A percentile compares a stretch with the other conserved stretches of the same genome.
Evolutionary conservation across 2,329 filamentous ascomycete genomes (phyloP).

Genomic region (Immersiporthe knoxdaviesiana): DNA sequence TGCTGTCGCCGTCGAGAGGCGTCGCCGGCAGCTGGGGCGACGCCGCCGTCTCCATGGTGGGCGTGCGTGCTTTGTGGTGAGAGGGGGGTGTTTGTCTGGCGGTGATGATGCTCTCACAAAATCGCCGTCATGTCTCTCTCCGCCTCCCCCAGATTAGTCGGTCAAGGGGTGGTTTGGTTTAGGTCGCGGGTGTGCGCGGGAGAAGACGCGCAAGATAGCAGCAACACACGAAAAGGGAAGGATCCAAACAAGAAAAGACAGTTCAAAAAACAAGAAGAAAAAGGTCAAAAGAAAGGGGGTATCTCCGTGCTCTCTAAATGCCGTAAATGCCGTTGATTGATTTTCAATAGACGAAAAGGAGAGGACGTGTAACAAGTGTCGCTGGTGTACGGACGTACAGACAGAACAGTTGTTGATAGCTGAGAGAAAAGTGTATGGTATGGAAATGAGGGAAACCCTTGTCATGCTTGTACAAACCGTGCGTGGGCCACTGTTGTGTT

Average conservation of each 20-base stretch:
- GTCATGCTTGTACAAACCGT: neutral
- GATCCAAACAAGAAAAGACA: conserved; percentile 28
- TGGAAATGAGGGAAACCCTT: conserved; percentile 4
- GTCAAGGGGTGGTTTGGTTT: conserved; percentile 18
- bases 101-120: conserved; percentile 14
- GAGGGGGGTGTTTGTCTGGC: neutral
- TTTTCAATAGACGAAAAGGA: conserved; percentile 16
- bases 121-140: conserved; percentile 27
- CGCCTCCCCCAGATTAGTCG: conserved; percentile 15
- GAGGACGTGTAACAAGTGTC: conserved; percentile 15
- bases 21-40: conserved; percentile 49
- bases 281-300: conserved; percentile 10
- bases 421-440: neutral
- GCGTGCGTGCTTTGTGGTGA: conserved; percentile 29
- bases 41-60: conserved; percentile 57
- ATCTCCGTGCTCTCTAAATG: conserved; percentile 26
- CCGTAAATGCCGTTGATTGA: conserved; percentile 9
- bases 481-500: neutral
- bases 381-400: conserved; percentile 16
- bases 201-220: conserved; percentile 14
- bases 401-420: neutral
- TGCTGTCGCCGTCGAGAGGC: conserved; percentile 51
- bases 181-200: conserved; percentile 11
- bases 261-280: no score
- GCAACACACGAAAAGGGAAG: conserved; percentile 9